Evolutionary conservation across 768 basidiomycete genomes (phyloP).

Genomic region (Mycena albidolilacea): DNA sequence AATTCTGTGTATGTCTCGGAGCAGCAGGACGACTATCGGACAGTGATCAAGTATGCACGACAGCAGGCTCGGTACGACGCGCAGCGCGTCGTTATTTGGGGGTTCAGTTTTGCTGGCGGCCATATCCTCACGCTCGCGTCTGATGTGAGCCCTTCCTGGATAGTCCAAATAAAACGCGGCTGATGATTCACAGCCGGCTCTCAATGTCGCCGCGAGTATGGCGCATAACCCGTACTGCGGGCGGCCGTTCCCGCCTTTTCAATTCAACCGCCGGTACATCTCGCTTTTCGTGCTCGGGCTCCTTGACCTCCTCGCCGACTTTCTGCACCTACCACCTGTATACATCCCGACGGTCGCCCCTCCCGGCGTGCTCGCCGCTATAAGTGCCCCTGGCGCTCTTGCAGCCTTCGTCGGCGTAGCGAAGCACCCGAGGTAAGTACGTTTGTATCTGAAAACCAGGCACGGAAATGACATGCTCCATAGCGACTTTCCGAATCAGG

Average conservation of each 20-base stretch:
- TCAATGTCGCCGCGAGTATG: conserved; percentile 47
- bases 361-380: conserved; percentile 41
- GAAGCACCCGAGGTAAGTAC: conserved; percentile 22
- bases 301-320: conserved; percentile 44
- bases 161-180: background rate
- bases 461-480: background rate
- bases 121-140: conserved; percentile 48
- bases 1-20: conserved; percentile 46
- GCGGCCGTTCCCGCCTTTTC: conserved; percentile 23
- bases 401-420: conserved; percentile 41
- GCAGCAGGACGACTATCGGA: conserved; percentile 54
- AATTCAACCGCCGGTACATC: conserved; percentile 39
- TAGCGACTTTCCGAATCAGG: conserved; percentile 36
- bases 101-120: conserved; percentile 50
- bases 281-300: conserved; percentile 41
- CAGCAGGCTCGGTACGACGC: conserved; percentile 49
- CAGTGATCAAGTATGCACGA: conserved; percentile 52
- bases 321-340: conserved; percentile 42
- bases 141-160: conserved; percentile 41
- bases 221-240: conserved; percentile 50
- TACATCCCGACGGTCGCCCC: conserved; percentile 44
- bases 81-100: conserved; percentile 52
- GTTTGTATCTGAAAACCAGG: background rate
- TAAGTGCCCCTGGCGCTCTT: conserved; percentile 37
- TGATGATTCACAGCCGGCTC: conserved; percentile 33